Base-by-base conservation (phyloP, 2,329 filamentous ascomycete species). In the Colletotrichum paranaense region DNA sequence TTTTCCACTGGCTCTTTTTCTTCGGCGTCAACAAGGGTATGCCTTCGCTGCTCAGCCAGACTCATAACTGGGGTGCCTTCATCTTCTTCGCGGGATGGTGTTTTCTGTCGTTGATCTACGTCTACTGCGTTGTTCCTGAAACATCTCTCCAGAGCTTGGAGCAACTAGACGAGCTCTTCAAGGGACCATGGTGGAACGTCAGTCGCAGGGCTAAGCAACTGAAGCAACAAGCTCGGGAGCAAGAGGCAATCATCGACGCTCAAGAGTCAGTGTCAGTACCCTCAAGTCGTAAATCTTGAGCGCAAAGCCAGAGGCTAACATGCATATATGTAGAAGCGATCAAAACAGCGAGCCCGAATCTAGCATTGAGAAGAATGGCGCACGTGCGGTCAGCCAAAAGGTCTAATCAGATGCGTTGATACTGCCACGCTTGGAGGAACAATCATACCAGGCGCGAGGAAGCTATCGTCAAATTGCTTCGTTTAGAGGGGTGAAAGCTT, bases 1-100 rank as follows among this genome's bases (percentile, higher is more conserved):
- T 76, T 1, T 84, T 85, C 68, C 84, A 85, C 76, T 85, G 84
- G 85, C 78, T 84, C 0, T 86, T 86, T 74, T 79, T 80, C 75
- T 86, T 80, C 59, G 84, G 78, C n/a, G 77, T 85, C 42, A 81
- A 78, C 28, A 77, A 76, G 12, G 81, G 76, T 5, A 75, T 78
- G 1, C 83, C 84, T 3, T 81, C 80, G 0, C 75, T 86, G 3
- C 78, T 86, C 2, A 55, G 73, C 0, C 53, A 67, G 1, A 82
- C 78, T 16, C 32, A 85, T 73, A 80, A 84, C 53, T 86, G 84
- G 84, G 84, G 84, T 2, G 82, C 83, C 0, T 86, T 86, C 65
- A 69, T 85, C 30, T 84, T 85, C 76, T 86, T 85, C 71, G 83
- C 80, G 0, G 80, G 71, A 2, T 85, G 80, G 80, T 84, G 82